Conservation (phyloP, 768 basidiomycete species). For the Rhodotorula babjevae region DNA sequence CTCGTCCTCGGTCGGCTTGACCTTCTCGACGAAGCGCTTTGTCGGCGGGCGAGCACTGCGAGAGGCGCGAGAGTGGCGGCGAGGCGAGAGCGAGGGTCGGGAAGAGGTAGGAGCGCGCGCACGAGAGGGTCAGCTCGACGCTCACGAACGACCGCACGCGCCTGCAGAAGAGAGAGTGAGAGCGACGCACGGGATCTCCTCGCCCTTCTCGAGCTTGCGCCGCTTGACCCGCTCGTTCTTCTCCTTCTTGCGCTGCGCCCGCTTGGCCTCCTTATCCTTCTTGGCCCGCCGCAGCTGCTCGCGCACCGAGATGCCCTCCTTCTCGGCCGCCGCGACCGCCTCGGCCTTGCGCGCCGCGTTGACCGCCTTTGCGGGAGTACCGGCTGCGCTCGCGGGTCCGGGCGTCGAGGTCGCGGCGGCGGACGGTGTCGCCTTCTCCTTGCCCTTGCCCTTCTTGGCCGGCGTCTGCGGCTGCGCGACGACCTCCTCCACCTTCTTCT, state of each 20-base stretch:
- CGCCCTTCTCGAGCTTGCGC: neutral
- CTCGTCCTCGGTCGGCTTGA: slow-evolving; percentile 28
- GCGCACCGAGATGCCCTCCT: slow-evolving; percentile 14
- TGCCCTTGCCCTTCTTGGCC: slow-evolving; percentile 8
- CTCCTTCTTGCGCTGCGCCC: slow-evolving; percentile 13
- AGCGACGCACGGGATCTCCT: neutral
- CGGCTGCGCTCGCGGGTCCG: neutral
- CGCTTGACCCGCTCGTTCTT: slow-evolving; percentile 15
- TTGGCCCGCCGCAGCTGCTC: slow-evolving; percentile 25
- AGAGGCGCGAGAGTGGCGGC: too few relatives aligned
- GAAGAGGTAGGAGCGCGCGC: neutral
- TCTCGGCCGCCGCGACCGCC: slow-evolving; percentile 3
- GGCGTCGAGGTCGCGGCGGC: neutral
- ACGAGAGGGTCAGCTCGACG: neutral
- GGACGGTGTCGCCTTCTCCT: neutral
- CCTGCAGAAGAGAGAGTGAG: neutral
- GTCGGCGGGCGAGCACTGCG: neutral
- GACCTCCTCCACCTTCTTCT: neutral
- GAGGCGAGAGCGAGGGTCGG: neutral
- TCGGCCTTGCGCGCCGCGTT: neutral
- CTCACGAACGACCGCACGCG: too few relatives aligned
- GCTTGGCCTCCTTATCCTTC: slow-evolving; percentile 20
- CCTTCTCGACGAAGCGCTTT: slow-evolving; percentile 31
- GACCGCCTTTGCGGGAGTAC: neutral
- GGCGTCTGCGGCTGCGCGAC: neutral